phyloP scores from a whole-genome alignment of 2,329 filamentous ascomycete genomes.

The Xylariomycetidae sp. region DNA sequence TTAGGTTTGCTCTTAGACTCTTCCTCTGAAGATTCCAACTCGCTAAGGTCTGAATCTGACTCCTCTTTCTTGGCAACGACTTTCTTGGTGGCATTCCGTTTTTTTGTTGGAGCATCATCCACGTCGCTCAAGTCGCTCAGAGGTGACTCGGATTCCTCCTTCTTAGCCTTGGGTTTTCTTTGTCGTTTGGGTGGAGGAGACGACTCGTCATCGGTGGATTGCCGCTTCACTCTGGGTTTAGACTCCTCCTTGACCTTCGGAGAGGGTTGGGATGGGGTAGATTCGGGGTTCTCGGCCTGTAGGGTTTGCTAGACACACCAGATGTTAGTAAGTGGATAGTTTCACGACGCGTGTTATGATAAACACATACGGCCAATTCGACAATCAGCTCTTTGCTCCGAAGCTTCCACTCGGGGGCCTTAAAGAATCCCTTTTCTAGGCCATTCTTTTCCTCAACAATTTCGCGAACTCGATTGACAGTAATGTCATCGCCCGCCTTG shows the following conservation, averaged over 20 bases:
- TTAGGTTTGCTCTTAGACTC: not conserved
- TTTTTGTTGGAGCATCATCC: constrained; percentile 29
- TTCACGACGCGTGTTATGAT: not conserved
- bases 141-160: constrained; percentile 24
- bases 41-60: constrained; percentile 19
- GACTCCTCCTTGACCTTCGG: constrained; percentile 14
- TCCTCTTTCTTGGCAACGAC: constrained; percentile 24
- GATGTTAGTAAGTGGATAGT: constrained; percentile 7
- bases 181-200: not conserved
- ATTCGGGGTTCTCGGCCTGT: constrained; percentile 11
- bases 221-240: constrained; percentile 26
- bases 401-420: constrained; percentile 47
- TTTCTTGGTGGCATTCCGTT: constrained; percentile 21
- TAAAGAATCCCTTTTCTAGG: constrained; percentile 49
- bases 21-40: constrained; percentile 3
- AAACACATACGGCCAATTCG: constrained; percentile 44
- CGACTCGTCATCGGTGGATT: constrained; percentile 19
- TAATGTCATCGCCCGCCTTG: constrained; percentile 40
- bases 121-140: not conserved
- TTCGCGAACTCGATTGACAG: constrained; percentile 54
- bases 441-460: constrained; percentile 43
- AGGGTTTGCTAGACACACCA: constrained; percentile 11
- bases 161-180: constrained; percentile 9
- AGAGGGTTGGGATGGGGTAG: constrained; percentile 9
- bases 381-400: constrained; percentile 56